Conservation (phyloP, 495 filamentous ascomycete genomes). For the Aspergillus conjunctus region DNA sequence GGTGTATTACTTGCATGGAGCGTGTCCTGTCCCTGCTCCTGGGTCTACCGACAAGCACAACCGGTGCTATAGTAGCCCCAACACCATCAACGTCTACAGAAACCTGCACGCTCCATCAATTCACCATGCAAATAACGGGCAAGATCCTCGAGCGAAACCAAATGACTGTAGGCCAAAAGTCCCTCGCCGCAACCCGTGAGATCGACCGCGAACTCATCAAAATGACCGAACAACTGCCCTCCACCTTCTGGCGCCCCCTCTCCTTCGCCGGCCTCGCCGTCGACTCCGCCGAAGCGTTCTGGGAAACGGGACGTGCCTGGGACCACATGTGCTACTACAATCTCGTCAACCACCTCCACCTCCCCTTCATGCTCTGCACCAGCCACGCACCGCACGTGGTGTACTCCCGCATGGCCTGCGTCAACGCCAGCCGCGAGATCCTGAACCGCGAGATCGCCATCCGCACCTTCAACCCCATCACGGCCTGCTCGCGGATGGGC, state of each 20-base stretch:
- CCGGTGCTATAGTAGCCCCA: neutral
- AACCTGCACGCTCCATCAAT: neutral
- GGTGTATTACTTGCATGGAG: constrained; percentile 2
- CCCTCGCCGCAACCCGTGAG: constrained; percentile 1
- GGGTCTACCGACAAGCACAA: neutral
- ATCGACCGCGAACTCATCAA: constrained; percentile 8
- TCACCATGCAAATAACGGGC: neutral
- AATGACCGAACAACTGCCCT: constrained; percentile 6
- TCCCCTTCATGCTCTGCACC: constrained; percentile 32
- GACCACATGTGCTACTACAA: constrained; percentile 46
- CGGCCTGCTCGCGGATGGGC: constrained; percentile 47
- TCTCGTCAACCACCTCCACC: constrained; percentile 33
- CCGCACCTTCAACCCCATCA: constrained; percentile 31
- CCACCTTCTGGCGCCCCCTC: constrained; percentile 6
- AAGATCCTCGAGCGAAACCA: constrained; percentile 8
- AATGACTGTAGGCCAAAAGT: neutral
- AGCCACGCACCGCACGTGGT: neutral
- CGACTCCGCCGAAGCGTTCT: constrained; percentile 6
- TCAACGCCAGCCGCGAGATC: constrained; percentile 49
- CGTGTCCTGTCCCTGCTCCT: constrained; percentile 2
- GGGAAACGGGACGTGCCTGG: constrained; percentile 22
- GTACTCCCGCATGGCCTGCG: constrained; percentile 41
- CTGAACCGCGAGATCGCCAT: constrained; percentile 43
- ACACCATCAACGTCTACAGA: neutral
- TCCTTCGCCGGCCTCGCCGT: neutral